phyloP scores from a whole-genome alignment of 2,329 filamentous ascomycete species.

The Colletotrichum sp. region DNA sequence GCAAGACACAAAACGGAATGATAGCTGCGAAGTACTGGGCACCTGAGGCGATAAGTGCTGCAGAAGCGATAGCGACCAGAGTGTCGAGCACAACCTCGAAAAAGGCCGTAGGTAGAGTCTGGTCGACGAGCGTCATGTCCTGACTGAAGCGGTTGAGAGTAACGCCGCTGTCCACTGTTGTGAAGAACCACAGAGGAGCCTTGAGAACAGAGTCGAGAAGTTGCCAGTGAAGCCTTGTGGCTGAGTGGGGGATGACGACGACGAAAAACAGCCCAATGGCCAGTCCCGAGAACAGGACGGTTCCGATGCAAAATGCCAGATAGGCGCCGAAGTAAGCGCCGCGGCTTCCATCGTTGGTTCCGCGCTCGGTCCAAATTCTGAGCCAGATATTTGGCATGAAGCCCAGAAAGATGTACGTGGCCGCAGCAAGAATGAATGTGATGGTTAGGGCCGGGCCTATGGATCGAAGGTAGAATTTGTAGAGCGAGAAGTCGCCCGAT shows the following conservation, averaged over 20 bases:
- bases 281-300: background rate
- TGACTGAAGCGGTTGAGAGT: conserved; percentile 30
- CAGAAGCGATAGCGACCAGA: background rate
- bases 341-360: background rate
- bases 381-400: conserved; percentile 11
- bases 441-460: background rate
- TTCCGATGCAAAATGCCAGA: background rate
- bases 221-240: background rate
- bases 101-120: conserved; percentile 23
- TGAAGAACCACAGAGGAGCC: conserved; percentile 25
- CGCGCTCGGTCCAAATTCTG: conserved; percentile 10
- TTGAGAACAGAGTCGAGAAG: background rate
- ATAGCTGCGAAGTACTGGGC: conserved; percentile 34
- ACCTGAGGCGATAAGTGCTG: conserved; percentile 23
- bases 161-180: conserved; percentile 24
- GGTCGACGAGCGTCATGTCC: conserved; percentile 28
- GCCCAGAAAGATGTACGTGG: background rate
- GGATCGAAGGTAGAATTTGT: background rate
- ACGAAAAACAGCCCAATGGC: background rate
- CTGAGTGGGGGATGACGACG: conserved; percentile 3
- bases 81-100: conserved; percentile 30
- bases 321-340: conserved; percentile 2
- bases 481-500: conserved; percentile 4
- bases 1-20: conserved; percentile 26
- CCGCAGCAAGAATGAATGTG: conserved; percentile 12